Evolutionary conservation across 1,139 yeast species (phyloP), one percentile per base, ranked within the genome.

Genomic region (Sporopachydermia cereana): DNA sequence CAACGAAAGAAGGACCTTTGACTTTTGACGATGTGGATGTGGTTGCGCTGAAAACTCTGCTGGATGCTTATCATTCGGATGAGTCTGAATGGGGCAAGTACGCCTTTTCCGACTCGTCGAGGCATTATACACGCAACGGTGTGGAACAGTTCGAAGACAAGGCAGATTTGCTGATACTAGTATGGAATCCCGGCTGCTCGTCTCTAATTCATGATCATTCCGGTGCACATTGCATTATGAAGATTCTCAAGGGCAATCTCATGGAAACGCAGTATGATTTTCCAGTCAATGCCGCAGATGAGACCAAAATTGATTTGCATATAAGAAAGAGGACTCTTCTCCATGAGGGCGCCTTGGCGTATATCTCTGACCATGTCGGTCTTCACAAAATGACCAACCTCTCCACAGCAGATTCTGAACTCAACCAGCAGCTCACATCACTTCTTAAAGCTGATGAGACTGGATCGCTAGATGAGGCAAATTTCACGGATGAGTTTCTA

Each of bases 201-300:
- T 77, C 84, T 39, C 72, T 79, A 43, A 77, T 82, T 50, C 91
- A 83, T 57, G 88, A 80, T 60, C 91, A 82, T 54, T 85, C 89
- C 27, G 71, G 76, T 48, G 88, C 89, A 17, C 89, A 83, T 58
- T 76, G 80, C 54, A 72, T 76, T 51, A 74, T 76, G 77, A 82
- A 82, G 62, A 66, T 82, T 41, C 64, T 82, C 48, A 68, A 74
- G 53, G 91, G 91, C 2, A 60, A 66, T 34, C 65, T 83, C 43
- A 63, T 64, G 23, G 91, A 82, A 60, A 70, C 75, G 4, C 63
- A 79, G 29, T 81, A 77, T 54, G 76, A 73, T 36, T 61, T 72
- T 53, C 84, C 85, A 1, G 52, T 50, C 5, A 57, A 53, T 41
- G 46, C 62, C 58, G 41, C 61, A 53, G 50, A 49, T 14, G 18